Conservation (phyloP, 1,284 basidiomycete genomes). For the Ceratobasidium sp. region DNA sequence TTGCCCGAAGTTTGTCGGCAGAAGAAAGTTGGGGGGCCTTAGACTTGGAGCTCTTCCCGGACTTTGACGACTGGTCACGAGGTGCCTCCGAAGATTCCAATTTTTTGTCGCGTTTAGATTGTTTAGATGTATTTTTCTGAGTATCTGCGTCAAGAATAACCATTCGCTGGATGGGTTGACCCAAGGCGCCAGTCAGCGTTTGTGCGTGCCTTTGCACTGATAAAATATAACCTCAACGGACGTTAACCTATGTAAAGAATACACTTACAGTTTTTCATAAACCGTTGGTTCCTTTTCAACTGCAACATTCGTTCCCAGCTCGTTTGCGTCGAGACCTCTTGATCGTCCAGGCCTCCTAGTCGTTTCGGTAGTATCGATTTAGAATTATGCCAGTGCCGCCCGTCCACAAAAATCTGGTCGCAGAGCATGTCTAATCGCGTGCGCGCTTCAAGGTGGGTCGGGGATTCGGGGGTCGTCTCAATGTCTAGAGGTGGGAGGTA, state of each 20-base stretch:
- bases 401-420: constrained; percentile 62
- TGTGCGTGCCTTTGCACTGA: constrained; percentile 69
- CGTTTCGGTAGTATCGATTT: constrained; percentile 68
- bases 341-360: constrained; percentile 63
- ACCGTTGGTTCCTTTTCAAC: constrained; percentile 66
- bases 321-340: constrained; percentile 48
- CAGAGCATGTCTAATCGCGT: constrained; percentile 28
- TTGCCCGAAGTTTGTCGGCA: constrained; percentile 59
- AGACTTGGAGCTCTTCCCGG: background rate
- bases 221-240: background rate
- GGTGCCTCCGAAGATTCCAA: constrained; percentile 26
- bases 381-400: constrained; percentile 71
- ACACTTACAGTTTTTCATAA: constrained; percentile 61
- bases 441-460: constrained; percentile 40
- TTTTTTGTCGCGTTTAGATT: constrained; percentile 37
- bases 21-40: constrained; percentile 49
- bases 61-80: background rate
- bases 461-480: constrained; percentile 52
- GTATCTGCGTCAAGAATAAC: constrained; percentile 61
- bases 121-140: constrained; percentile 15
- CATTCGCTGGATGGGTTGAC: constrained; percentile 66
- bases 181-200: constrained; percentile 73
- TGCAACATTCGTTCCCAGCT: constrained; percentile 59
- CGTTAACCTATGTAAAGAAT: background rate
- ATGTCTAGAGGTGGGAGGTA: constrained; percentile 61